Percentiles rank a stretch among this genome's conserved stretches.
phyloP scores from a whole-genome alignment of 2,329 filamentous ascomycete genomes.

The Xylariaceae sp. region DNA sequence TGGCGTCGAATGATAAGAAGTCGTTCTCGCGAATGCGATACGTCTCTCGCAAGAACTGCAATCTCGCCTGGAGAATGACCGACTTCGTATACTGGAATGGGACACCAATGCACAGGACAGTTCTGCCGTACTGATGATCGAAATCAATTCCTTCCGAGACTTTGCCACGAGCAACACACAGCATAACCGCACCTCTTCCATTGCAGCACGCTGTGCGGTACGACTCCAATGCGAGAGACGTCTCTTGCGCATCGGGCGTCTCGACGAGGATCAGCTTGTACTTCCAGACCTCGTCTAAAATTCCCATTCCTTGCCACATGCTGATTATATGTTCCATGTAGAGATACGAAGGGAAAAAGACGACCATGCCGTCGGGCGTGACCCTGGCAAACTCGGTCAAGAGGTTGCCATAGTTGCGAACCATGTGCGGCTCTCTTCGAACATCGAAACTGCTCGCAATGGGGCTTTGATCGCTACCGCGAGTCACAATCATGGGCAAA shows the following conservation, averaged over 20 bases:
- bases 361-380: slow-evolving; percentile 95
- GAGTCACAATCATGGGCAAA: slow-evolving; percentile 93
- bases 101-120: slow-evolving; percentile 92
- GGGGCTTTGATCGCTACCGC: slow-evolving; percentile 87
- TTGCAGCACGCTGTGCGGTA: slow-evolving; percentile 98
- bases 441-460: slow-evolving; percentile 94
- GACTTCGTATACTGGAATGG: slow-evolving; percentile 99
- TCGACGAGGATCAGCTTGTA: slow-evolving; percentile 98
- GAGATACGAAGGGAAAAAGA: slow-evolving; percentile 96
- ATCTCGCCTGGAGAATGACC: slow-evolving; percentile 86
- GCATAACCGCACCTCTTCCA: slow-evolving; percentile 82
- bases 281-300: slow-evolving; percentile 96
- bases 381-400: slow-evolving; percentile 93
- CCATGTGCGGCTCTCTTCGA: slow-evolving; percentile 91
- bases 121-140: slow-evolving; percentile 95
- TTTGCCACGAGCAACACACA: slow-evolving; percentile 95
- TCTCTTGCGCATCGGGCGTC: slow-evolving; percentile 95
- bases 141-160: slow-evolving; percentile 99
- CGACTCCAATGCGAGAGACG: slow-evolving; percentile 88
- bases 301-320: slow-evolving; percentile 99
- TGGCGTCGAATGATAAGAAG: slow-evolving; percentile 96
- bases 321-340: slow-evolving; percentile 99
- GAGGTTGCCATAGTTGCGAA: slow-evolving; percentile 90
- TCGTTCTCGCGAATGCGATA: slow-evolving; percentile 97
- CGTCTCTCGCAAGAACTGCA: slow-evolving; percentile 94